Base-by-base conservation (phyloP, 345 rosid genomes). In the Firmiana major region DNA sequence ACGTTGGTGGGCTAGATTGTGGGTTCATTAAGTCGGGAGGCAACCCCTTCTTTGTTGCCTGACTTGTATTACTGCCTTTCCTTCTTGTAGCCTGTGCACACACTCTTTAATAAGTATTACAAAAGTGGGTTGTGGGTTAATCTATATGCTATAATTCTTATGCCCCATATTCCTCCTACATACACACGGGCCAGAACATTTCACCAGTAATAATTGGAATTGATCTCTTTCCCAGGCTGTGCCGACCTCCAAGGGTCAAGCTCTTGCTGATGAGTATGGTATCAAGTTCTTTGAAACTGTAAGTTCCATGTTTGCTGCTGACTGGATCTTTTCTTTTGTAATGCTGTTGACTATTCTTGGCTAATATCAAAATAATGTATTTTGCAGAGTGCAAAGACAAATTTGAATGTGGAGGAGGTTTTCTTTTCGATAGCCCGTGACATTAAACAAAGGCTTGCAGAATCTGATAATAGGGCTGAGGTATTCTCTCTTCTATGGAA, bases 201-300 rank as follows among this genome's bases (percentile, higher is more conserved):
- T 45, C 15, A 48, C 15, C 71, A 38, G 15, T 57, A 9, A 16
- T 73, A 24, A 73, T 65, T 28, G 17, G 26, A n/a, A 48, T 38
- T 5, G 4, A 17, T 69, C 57, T 72, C n/a, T 51, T 65, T 58
- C 21, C 21, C 60, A 90, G 94, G 94, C 91, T 62, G 92, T 90
- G 58, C 94, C 94, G 36, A 90, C 91, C n/a, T 80, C 92, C 16
- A 89, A 84, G 81, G 94, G 94, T 40, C 92, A 89, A 85, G 96
- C 93, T 40, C 96, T 91, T 69, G 96, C 96, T 43, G 92, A 91
- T 75, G 96, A 91, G 77, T 91, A 89, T 75, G 92, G 96, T 40
- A 89, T 91, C 84, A 89, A 91, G 81, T 91, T 91, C 84, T 91
- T 88, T 38, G 93, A 91, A 85, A 91, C 96, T 45, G 96, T 89